These are phyloP conservation scores for Saccharomycopsis sp. DNA, from an alignment of 805 yeast genomes.

Conservation along the genomic window DNA sequence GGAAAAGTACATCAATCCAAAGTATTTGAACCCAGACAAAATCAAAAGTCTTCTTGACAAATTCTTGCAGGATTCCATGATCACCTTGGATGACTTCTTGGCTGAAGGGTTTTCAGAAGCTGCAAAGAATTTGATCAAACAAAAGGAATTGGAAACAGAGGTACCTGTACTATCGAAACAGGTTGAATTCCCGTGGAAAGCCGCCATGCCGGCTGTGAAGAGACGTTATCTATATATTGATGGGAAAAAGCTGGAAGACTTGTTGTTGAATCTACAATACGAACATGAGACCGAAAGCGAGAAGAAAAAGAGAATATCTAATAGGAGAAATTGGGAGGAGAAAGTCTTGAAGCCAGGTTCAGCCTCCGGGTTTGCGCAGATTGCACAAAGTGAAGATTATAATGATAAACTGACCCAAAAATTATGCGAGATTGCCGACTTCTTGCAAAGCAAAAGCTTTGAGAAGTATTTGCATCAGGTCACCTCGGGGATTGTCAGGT, in stretches of 20 bases:
- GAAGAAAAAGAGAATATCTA: slow-evolving; percentile 2
- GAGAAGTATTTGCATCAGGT: slow-evolving; percentile 57
- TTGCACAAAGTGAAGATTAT: slow-evolving; percentile 23
- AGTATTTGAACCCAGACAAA: slow-evolving; percentile 34
- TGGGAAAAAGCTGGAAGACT: slow-evolving; percentile 37
- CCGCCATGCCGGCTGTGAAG: slow-evolving; percentile 91
- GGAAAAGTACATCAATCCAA: slow-evolving; percentile 44
- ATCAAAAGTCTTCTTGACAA: slow-evolving; percentile 36
- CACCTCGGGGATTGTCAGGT: slow-evolving; percentile 47
- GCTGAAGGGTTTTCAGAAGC: slow-evolving; percentile 41
- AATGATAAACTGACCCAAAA: slow-evolving; percentile 19
- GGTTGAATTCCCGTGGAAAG: slow-evolving; percentile 69
- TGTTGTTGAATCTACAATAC: slow-evolving; percentile 25
- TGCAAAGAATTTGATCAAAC: slow-evolving; percentile 41
- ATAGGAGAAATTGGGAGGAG: background rate
- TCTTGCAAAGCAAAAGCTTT: slow-evolving; percentile 55
- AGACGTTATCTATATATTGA: slow-evolving; percentile 80
- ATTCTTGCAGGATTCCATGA: slow-evolving; percentile 60
- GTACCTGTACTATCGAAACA: slow-evolving; percentile 52
- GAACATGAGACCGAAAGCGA: slow-evolving; percentile 13
- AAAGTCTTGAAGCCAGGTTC: too few relatives aligned
- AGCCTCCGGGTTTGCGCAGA: background rate
- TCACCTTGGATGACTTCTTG: slow-evolving; percentile 58
- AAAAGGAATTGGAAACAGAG: slow-evolving; percentile 49
- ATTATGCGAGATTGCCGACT: slow-evolving; percentile 45